These are phyloP conservation scores for Xylariaceae sp. DNA, from an alignment of 2,329 filamentous ascomycete genomes.

Conservation along the genomic window DNA sequence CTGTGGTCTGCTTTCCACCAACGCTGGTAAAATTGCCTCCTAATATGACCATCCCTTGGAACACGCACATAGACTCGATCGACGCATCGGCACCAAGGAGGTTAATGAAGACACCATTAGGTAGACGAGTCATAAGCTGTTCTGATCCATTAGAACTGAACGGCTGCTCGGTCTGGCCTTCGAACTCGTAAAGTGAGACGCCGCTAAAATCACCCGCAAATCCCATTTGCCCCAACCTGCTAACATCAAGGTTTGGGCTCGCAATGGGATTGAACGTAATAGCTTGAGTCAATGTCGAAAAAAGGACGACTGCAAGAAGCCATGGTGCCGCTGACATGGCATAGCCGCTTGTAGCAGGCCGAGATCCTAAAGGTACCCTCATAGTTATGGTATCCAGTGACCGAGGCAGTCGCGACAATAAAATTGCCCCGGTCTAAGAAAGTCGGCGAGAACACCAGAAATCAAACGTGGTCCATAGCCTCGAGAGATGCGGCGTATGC, in stretches of 20 bases:
- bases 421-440: constrained; percentile 36
- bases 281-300: constrained; percentile 54
- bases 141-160: constrained; percentile 78
- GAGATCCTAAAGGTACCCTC: constrained; percentile 54
- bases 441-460: constrained; percentile 23
- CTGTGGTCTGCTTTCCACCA: constrained; percentile 74
- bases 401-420: constrained; percentile 32
- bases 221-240: constrained; percentile 79
- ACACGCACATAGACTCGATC: constrained; percentile 87
- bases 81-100: constrained; percentile 80
- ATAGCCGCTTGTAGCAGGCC: constrained; percentile 47
- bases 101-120: constrained; percentile 81
- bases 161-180: constrained; percentile 74
- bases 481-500: constrained; percentile 26
- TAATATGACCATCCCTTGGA: constrained; percentile 74
- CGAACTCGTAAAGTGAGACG: constrained; percentile 86
- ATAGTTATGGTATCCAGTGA: constrained; percentile 46
- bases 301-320: constrained; percentile 48
- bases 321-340: constrained; percentile 32
- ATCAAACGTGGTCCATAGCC: constrained; percentile 39
- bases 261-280: constrained; percentile 67
- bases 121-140: constrained; percentile 79
- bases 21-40: constrained; percentile 96
- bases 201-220: constrained; percentile 89
- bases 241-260: constrained; percentile 77